Evolutionary conservation across 352 stramenopile genomes (phyloP), one percentile per base, ranked within the genome.

Genomic region (Phytopythium litorale): DNA sequence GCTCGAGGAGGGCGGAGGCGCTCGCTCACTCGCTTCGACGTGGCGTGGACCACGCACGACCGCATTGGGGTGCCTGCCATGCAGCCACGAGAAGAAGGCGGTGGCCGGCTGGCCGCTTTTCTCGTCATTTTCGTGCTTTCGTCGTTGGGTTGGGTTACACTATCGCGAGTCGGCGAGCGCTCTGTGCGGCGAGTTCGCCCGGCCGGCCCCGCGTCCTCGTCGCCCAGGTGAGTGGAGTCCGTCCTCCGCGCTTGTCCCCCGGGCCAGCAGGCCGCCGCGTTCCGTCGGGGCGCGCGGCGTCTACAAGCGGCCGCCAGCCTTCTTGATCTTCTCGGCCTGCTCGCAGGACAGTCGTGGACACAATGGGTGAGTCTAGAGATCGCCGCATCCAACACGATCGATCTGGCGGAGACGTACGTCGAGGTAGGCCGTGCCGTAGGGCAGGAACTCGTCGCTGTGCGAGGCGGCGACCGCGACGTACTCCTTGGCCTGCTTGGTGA

Each of bases 401-500:
- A 21, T 19, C 51, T 6, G 12, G 1, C 7, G 19, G 8, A 19
- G 15, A 68, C 71, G 52, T 72, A 77, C 75, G 65, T 96, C 85
- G 62, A 96, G 76, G 75, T 96, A 96, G 46, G 84, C 84, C 45
- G 88, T 96, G 71, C 88, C 88, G 65, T 91, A 96, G 43, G 88
- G 88, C 68, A 96, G 68, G 71, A 96, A 96, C 76, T 96, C 88
- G 70, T 94, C 85, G 64, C 81, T 92, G 81, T 96, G 88, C 63
- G 84, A 94, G 60, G 78, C 75, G 37, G 88, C 87, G 50, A 96
- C 88, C 70, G 60, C 74, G 70, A 88, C 87, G 84, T 95, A 95
- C 50, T 95, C 87, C 28, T 73, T 77, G 38, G 86, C 84, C 75
- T 96, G 86, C 72, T 94, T 93, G 60, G 73, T 74, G 60, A 96